Percentiles rank a stretch among this genome's conserved stretches.
Evolutionary conservation across 2,329 filamentous ascomycete species (phyloP).

Genomic region (Clarireedia hainanense): DNA sequence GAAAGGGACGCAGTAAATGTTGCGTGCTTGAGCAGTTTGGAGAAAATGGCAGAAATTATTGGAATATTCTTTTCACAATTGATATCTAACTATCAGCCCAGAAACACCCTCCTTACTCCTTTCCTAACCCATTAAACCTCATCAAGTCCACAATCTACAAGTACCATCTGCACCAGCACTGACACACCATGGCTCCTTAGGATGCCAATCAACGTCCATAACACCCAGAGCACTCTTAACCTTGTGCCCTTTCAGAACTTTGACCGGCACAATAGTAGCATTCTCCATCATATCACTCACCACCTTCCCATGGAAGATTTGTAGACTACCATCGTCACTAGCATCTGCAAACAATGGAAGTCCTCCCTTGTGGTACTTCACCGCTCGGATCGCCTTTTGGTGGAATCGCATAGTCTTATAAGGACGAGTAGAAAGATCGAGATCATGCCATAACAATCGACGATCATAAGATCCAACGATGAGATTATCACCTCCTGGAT

Average conservation of each 20-base stretch:
- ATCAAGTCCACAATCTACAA: constrained; percentile 75
- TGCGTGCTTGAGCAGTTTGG: background rate
- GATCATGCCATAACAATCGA: constrained; percentile 90
- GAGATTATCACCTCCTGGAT: constrained; percentile 87
- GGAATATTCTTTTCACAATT: background rate
- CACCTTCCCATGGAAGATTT: constrained; percentile 96
- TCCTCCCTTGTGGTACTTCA: constrained; percentile 73
- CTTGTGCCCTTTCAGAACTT: constrained; percentile 85
- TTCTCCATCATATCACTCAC: constrained; percentile 94
- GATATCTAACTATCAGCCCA: constrained; percentile 6
- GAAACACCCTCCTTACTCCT: constrained; percentile 7
- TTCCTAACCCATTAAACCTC: background rate
- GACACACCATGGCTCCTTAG: constrained; percentile 85
- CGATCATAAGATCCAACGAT: constrained; percentile 94
- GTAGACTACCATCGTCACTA: constrained; percentile 86
- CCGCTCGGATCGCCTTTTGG: constrained; percentile 79
- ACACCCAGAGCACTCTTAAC: constrained; percentile 82
- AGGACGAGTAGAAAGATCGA: constrained; percentile 81
- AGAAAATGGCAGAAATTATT: background rate
- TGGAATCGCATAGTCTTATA: constrained; percentile 98
- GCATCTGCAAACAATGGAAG: constrained; percentile 88
- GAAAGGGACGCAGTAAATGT: background rate
- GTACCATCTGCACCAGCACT: constrained; percentile 93
- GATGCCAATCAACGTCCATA: constrained; percentile 94
- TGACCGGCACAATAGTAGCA: constrained; percentile 90